A percentile compares a stretch with the other conserved stretches of the same genome.
Evolutionary conservation across 371 early-diverging fungal species (phyloP).

Genomic region (Actinomucor elegans): DNA sequence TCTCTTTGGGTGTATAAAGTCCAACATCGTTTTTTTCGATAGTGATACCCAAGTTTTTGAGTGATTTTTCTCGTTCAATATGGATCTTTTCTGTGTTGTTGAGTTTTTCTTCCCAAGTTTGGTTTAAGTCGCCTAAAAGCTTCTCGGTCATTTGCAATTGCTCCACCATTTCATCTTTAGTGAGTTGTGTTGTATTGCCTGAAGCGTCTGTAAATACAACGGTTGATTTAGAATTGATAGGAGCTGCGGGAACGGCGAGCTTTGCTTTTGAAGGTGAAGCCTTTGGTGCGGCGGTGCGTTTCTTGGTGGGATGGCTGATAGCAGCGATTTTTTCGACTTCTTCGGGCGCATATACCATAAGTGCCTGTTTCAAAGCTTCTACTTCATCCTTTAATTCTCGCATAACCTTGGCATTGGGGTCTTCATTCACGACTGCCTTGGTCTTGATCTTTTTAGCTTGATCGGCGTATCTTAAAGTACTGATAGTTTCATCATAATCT

Average conservation of each 20-base stretch:
- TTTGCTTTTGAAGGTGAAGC: not conserved
- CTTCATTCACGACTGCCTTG: conserved; percentile 86
- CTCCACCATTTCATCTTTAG: conserved; percentile 65
- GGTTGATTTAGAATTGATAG: conserved; percentile 13
- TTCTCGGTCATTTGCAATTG: conserved; percentile 81
- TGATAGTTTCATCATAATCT: conserved; percentile 81
- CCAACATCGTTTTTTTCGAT: conserved; percentile 72
- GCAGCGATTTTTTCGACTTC: conserved; percentile 20
- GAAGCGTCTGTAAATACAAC: conserved; percentile 48
- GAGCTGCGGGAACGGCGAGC: not conserved
- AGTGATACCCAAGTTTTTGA: conserved; percentile 76
- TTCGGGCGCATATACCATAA: conserved; percentile 58
- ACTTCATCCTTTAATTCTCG: conserved; percentile 84
- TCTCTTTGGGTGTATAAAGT: conserved; percentile 73
- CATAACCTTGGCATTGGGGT: conserved; percentile 74
- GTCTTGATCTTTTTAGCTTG: conserved; percentile 88
- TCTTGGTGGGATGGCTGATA: conserved; percentile 15
- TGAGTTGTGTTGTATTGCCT: conserved; percentile 45
- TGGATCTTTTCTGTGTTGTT: conserved; percentile 70
- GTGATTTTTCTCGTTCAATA: conserved; percentile 62
- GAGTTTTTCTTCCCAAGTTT: conserved; percentile 83
- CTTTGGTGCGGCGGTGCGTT: not conserved
- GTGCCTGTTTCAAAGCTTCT: conserved; percentile 56
- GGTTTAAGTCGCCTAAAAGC: conserved; percentile 73
- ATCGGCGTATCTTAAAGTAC: conserved; percentile 92